A percentile compares a stretch with the other conserved stretches of the same genome.
phyloP scores from a whole-genome alignment of 2,329 filamentous ascomycete genomes.

The Calonectria multiphialidica region DNA sequence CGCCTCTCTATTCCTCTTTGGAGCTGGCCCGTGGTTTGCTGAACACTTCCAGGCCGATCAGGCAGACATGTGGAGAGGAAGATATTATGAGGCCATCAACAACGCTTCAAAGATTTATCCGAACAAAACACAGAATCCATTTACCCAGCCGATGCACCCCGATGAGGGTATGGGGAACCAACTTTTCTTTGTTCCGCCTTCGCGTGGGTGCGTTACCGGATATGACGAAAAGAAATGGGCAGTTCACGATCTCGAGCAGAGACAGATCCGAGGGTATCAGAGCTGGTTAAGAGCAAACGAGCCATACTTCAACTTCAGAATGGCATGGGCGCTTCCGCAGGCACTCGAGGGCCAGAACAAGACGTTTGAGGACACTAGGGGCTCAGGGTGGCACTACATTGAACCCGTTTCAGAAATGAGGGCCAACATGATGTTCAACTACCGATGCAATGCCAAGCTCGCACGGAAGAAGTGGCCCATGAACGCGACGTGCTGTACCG shows the following conservation, averaged over 20 bases:
- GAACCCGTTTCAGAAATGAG: slow-evolving; percentile 44
- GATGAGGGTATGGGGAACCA: slow-evolving; percentile 42
- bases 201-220: not conserved
- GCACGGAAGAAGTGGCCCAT: slow-evolving; percentile 54
- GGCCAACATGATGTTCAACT: slow-evolving; percentile 61
- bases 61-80: not conserved
- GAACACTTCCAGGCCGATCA: not conserved
- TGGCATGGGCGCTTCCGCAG: slow-evolving; percentile 35
- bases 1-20: not conserved
- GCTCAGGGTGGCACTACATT: slow-evolving; percentile 46
- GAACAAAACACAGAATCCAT: slow-evolving; percentile 27
- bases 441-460: slow-evolving; percentile 62
- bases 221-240: not conserved
- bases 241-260: not conserved
- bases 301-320: slow-evolving; percentile 29
- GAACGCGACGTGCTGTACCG: slow-evolving; percentile 65
- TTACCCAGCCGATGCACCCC: slow-evolving; percentile 35
- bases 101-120: slow-evolving; percentile 34
- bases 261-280: slow-evolving; percentile 32
- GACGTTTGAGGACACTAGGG: slow-evolving; percentile 30
- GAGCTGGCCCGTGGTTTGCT: not conserved
- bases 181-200: slow-evolving; percentile 43
- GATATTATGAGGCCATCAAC: slow-evolving; percentile 29
- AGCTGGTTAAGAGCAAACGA: slow-evolving; percentile 30
- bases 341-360: slow-evolving; percentile 30